Conservation (phyloP, 129 eudicot species). For the Rutidosis leptorrhynchoides region DNA sequence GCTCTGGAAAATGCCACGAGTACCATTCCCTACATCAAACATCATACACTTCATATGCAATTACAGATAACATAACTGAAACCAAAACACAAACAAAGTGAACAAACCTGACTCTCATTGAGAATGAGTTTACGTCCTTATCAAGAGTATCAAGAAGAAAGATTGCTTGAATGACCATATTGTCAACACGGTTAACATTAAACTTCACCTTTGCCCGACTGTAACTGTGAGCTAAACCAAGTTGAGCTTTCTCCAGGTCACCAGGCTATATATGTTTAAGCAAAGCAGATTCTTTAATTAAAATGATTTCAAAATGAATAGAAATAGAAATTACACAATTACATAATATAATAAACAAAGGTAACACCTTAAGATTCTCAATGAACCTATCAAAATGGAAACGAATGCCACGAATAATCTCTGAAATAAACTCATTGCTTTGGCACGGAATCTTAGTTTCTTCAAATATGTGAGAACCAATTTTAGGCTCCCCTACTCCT, state of each 20-base stretch:
- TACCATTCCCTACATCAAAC: conserved; percentile 84
- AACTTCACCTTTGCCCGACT: conserved; percentile 97
- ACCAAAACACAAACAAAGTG: background rate
- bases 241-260: conserved; percentile 96
- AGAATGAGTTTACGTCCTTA: conserved; percentile 80
- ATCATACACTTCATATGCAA: background rate
- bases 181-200: conserved; percentile 93
- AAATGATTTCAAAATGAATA: background rate
- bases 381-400: conserved; percentile 76
- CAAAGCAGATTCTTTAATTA: background rate
- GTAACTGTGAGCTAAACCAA: conserved; percentile 89
- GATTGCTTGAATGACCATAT: conserved; percentile 96
- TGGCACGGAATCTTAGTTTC: conserved; percentile 88
- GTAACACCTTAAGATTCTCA: conserved; percentile 60
- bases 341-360: background rate
- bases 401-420: conserved; percentile 88
- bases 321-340: background rate
- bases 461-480: conserved; percentile 76
- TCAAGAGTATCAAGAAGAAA: conserved; percentile 96
- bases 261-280: conserved; percentile 53
- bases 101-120: conserved; percentile 94
- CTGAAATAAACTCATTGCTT: conserved; percentile 76
- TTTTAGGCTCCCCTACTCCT: conserved; percentile 80
- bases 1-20: conserved; percentile 97
- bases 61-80: background rate